Evolutionary conservation across 2,329 filamentous ascomycete species (phyloP), one percentile per base, ranked within the genome.

Genomic region (Apiospora saccharicola): DNA sequence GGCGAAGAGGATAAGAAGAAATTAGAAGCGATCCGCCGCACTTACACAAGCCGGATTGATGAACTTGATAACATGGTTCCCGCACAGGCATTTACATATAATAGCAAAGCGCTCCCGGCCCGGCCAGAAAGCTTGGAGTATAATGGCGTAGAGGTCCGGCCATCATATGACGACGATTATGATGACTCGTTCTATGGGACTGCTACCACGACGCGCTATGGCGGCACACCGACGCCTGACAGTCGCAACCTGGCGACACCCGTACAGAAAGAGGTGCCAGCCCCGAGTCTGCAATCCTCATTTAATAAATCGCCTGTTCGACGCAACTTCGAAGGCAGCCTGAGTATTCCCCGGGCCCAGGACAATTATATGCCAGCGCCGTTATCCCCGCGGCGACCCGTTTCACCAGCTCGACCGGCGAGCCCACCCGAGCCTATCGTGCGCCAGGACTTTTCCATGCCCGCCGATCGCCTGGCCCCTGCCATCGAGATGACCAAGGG

Each of bases 1-100:
- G 94, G 92, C 8, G 92, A 95, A 46, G 95, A 98, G 70, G 96
- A 99, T 79, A 91, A 92, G 81, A 92, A 90, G 76, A 98, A 98
- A 82, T 86, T 99, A 34, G 94, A 98, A 79, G 93, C 94, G 69
- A 98, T 99, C 85, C 92, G 94, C 78, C 91, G 92, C 75, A 98
- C 96, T 1, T 99, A 99, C 81, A 94, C 92, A 70, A 94, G 92
- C 72, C 92, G 96, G 71, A 97, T 98, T 76, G 91, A 92, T 68
- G 96, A 99, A 81, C 86, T 99, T 53, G 90, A 93, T 77, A 91
- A 92, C 75, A 90, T 96, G 78, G 85, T 91, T 76, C 86, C 90
- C 82, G 80, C 87, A 81, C 78, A 87, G 76, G 76, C 83, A 74
- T 30, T 26, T 16, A 13, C 26, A 22, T 75, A 85, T 75, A 88